These are phyloP conservation scores for Edaphochlamys debaryana DNA, from an alignment of 139 green algal species.

Conservation along the genomic window DNA sequence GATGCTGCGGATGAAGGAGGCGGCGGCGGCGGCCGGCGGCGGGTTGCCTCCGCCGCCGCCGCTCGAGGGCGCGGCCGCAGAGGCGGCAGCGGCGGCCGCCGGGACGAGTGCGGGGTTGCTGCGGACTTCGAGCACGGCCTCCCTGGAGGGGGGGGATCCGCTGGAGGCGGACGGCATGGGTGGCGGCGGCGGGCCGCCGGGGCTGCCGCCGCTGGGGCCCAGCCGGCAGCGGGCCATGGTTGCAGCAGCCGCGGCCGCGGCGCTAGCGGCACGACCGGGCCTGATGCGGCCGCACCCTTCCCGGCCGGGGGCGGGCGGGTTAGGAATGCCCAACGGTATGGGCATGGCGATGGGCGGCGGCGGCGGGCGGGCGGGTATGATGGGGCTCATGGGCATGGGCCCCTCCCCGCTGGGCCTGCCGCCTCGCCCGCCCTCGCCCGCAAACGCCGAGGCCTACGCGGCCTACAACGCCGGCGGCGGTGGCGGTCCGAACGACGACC, in stretches of 20 bases:
- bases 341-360: neutral
- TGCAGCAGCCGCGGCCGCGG: neutral
- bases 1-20: slow-evolving; percentile 34
- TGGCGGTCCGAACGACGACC: neutral
- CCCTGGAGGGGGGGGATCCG: neutral
- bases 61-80: neutral
- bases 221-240: neutral
- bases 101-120: neutral
- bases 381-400: slow-evolving; percentile 1
- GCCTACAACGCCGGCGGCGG: neutral
- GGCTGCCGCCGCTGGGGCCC: slow-evolving; percentile 23
- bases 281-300: neutral
- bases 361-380: neutral
- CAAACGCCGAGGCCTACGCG: neutral
- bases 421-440: slow-evolving; percentile 19
- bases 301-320: neutral
- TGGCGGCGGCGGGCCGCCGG: neutral
- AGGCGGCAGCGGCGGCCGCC: neutral
- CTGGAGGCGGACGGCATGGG: neutral
- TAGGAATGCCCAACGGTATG: too few relatives aligned
- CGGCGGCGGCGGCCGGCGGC: neutral
- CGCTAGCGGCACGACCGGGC: neutral
- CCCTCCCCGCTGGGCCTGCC: slow-evolving; percentile 16
- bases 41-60: slow-evolving; percentile 10
- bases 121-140: neutral